Conservation (phyloP, 2,329 filamentous ascomycete species). For the Xylariaceae sp. region DNA sequence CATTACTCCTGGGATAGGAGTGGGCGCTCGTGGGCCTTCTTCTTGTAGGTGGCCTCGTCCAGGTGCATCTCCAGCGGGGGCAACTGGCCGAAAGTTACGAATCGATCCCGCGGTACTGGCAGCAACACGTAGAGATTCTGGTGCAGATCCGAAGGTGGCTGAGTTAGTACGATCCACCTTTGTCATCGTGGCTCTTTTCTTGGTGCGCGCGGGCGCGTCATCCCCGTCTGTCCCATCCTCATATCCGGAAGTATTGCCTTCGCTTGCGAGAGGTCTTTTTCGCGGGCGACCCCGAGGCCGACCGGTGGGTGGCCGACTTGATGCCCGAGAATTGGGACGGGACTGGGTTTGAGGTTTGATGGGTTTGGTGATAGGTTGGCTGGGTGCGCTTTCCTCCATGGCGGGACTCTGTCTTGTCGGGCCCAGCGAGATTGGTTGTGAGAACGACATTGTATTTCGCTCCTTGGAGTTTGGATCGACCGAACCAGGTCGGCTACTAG, state of each 20-base stretch:
- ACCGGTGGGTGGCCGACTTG: conserved; percentile 48
- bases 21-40: conserved; percentile 68
- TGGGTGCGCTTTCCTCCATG: conserved; percentile 19
- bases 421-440: conserved; percentile 14
- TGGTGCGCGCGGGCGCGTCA: conserved; percentile 47
- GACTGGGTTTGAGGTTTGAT: conserved; percentile 44
- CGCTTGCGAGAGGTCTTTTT: conserved; percentile 43
- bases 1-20: conserved; percentile 59
- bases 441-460: conserved; percentile 7
- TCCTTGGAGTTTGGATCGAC: conserved; percentile 24
- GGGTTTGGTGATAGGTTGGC: conserved; percentile 27
- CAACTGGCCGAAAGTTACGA: conserved; percentile 73
- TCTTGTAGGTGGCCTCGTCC: conserved; percentile 58
- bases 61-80: conserved; percentile 42
- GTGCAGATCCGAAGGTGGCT: conserved; percentile 64
- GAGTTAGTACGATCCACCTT: conserved; percentile 68
- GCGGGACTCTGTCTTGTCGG: conserved; percentile 17
- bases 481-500: conserved; percentile 27
- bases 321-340: conserved; percentile 56
- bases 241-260: conserved; percentile 68
- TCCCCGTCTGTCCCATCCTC: conserved; percentile 62
- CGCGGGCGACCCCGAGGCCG: conserved; percentile 52
- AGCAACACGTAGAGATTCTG: conserved; percentile 80
- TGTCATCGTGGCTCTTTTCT: conserved; percentile 76
- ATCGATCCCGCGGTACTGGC: conserved; percentile 87